Percentiles rank a stretch among this genome's conserved stretches.
Evolutionary conservation across 2,329 filamentous ascomycete species (phyloP).

Genomic region (Verticillium longisporum): DNA sequence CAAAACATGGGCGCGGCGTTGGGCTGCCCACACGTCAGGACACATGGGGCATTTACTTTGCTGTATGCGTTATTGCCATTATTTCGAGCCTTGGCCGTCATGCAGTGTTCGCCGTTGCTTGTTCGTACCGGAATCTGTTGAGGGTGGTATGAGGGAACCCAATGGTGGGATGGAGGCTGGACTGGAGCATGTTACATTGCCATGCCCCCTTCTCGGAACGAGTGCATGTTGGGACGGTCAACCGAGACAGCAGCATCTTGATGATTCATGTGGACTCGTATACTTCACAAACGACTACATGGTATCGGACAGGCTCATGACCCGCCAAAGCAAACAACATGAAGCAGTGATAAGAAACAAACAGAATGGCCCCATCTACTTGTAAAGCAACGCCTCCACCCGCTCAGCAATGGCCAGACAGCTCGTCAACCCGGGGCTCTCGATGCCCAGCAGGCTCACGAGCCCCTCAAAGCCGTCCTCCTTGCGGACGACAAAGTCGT

Average conservation of each 20-base stretch:
- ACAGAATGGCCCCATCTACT: slow-evolving; percentile 7
- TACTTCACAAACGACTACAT: no score
- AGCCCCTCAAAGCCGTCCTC: slow-evolving; percentile 77
- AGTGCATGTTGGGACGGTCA: no score
- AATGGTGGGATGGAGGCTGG: no score
- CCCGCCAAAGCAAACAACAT: no score
- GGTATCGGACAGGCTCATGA: no score
- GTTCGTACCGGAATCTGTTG: no score
- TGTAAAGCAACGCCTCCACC: slow-evolving; percentile 51
- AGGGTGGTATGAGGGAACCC: no score
- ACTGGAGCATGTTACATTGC: no score
- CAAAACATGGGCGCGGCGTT: background rate
- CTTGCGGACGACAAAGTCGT: slow-evolving; percentile 74
- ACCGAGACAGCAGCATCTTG: no score
- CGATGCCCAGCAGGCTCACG: slow-evolving; percentile 86
- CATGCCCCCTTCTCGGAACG: no score
- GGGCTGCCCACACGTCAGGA: background rate
- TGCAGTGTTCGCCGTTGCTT: background rate
- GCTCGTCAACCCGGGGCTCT: slow-evolving; percentile 88
- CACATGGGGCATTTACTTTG: background rate
- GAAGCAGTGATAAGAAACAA: background rate
- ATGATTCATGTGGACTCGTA: no score
- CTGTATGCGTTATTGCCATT: background rate
- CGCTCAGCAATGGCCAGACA: slow-evolving; percentile 77
- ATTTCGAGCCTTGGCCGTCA: background rate